Base-by-base conservation (phyloP, 129 eudicot species). In the Helichrysum umbraculigerum region DNA sequence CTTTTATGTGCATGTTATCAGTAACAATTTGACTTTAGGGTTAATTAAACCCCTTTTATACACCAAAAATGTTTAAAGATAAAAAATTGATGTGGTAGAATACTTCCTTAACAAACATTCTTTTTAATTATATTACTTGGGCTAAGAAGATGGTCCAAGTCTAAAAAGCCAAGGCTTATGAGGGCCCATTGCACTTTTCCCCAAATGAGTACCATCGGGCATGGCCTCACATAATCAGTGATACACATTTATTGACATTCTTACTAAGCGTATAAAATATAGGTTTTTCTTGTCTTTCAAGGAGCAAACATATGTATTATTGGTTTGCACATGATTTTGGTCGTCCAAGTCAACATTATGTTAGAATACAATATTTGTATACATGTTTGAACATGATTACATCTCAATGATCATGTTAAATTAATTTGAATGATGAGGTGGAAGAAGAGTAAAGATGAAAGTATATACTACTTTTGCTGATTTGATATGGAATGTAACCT, bases 401-500 rank as follows among this genome's bases (percentile, higher is more conserved):
- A 78, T 68, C 34, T 60, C 25, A 58, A 58, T 58, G 29, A 50
- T 25, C 59, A 72, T 65, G 78, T 65, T 72, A 33, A 63, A 52
- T 25, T 35, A n/a, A 41, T 62, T 37, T 62, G 5, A 71, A 64
- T 65, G 42, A 39, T 54, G 80, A 76, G 35, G 34, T 4, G 10
- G 21, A 42, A 41, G 25, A 69, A 77, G 35, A 51, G 15, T 37
- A 34, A 39, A 35, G 60, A 28, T 30, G 42, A 64, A 72, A 79
- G 61, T 57, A 52, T 50, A 2, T 65, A n/a, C 1, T 65, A n/a
- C 14, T 9, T 41, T 41, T 41, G 2, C 8, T 41, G 17, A 52
- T 35, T 25, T 79, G 32, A 65, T 67, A 37, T 79, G 83, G 78
- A 79, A 67, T 52, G 34, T 51, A 72, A 72, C 83, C 83, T 79